These are phyloP conservation scores for Penicillium polonicum DNA, from an alignment of 2,329 filamentous ascomycete species.

Conservation along the genomic window DNA sequence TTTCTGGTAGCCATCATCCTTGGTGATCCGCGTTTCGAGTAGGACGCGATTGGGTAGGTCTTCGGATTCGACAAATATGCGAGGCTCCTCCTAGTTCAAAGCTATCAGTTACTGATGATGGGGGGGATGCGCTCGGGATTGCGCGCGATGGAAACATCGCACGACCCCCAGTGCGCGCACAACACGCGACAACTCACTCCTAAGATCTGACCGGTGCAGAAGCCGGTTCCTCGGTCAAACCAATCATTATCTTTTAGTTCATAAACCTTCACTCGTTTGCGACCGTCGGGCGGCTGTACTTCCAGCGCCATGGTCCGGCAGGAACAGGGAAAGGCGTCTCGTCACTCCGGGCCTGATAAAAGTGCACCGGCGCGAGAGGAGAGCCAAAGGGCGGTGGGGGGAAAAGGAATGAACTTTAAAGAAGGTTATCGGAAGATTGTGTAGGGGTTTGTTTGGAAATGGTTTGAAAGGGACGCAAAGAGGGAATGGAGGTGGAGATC, in stretches of 20 bases:
- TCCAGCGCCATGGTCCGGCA: conserved; percentile 49
- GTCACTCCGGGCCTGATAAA: conserved; percentile 40
- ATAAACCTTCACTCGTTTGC: conserved; percentile 89
- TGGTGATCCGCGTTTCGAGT: conserved; percentile 84
- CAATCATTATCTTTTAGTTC: conserved; percentile 98
- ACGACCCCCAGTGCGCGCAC: conserved; percentile 21
- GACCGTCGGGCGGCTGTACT: conserved; percentile 50
- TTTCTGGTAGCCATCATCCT: conserved; percentile 96
- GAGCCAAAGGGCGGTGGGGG: conserved; percentile 19
- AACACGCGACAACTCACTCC: conserved; percentile 57
- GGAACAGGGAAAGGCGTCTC: conserved; percentile 35
- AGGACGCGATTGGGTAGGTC: conserved; percentile 81
- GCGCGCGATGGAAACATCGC: conserved; percentile 18
- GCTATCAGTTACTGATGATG: conserved; percentile 4
- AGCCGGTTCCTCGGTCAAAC: conserved; percentile 96
- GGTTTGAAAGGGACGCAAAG: conserved; percentile 14
- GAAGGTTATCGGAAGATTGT: conserved; percentile 14
- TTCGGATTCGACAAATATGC: conserved; percentile 89
- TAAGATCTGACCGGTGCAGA: conserved; percentile 76
- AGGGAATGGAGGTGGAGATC: conserved; percentile 18
- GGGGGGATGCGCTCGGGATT: conserved; percentile 3
- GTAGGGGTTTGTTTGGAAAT: conserved; percentile 14
- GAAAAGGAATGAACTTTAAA: not conserved
- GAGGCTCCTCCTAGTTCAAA: conserved; percentile 67
- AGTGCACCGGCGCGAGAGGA: conserved; percentile 33